Conservation (phyloP, 441 rosid genomes). For the Dalechampia spathulata region DNA sequence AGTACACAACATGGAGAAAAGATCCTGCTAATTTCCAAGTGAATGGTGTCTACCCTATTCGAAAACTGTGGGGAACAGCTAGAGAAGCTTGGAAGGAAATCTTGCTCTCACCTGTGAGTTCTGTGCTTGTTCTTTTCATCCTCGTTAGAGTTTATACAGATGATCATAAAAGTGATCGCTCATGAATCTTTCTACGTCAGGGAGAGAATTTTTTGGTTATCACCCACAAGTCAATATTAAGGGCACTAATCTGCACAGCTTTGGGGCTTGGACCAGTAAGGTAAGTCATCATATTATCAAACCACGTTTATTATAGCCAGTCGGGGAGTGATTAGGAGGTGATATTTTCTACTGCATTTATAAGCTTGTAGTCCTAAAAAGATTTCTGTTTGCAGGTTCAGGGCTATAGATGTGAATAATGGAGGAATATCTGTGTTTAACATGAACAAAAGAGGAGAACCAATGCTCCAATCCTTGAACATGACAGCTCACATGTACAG, state of each 20-base stretch:
- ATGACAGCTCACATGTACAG: constrained; percentile 56
- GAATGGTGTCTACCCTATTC: constrained; percentile 52
- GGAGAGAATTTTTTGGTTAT: constrained; percentile 44
- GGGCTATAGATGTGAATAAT: constrained; percentile 49
- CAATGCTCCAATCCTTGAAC: constrained; percentile 54
- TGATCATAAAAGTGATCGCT: constrained; percentile 10
- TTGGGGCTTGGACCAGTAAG: constrained; percentile 51
- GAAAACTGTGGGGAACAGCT: constrained; percentile 48
- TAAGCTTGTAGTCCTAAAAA: background rate
- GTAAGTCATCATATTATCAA: constrained; percentile 21
- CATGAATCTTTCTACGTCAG: constrained; percentile 23
- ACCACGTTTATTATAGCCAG: no score
- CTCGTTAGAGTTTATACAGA: constrained; percentile 1
- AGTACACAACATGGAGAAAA: constrained; percentile 52
- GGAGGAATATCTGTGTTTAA: constrained; percentile 46
- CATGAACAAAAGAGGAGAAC: constrained; percentile 48
- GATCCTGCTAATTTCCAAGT: constrained; percentile 50
- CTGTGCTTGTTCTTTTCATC: background rate
- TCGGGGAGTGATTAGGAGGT: no score
- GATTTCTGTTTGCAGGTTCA: constrained; percentile 32
- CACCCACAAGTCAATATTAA: constrained; percentile 57
- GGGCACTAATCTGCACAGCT: constrained; percentile 60
- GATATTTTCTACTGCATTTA: background rate
- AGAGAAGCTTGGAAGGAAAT: constrained; percentile 65
- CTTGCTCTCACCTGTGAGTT: constrained; percentile 40